Conservation (phyloP, 345 rosid genomes). For the Pugionium cornutum region DNA sequence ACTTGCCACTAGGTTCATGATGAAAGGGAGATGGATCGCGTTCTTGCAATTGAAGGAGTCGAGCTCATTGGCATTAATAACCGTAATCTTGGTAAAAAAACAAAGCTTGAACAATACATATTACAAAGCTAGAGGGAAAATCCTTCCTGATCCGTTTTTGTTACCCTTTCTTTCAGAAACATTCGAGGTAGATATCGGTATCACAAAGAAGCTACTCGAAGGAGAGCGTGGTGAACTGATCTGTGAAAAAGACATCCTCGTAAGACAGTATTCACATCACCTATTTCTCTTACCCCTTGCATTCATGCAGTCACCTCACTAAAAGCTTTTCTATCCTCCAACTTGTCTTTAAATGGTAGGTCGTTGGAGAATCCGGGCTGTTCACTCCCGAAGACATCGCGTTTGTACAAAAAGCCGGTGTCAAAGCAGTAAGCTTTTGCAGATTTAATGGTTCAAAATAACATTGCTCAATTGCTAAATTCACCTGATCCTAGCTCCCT, state of each 20-base stretch:
- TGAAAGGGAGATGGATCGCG: constrained; percentile 93
- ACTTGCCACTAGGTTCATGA: constrained; percentile 68
- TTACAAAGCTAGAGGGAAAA: constrained; percentile 7
- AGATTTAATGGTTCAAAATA: not conserved
- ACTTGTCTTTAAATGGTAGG: constrained; percentile 48
- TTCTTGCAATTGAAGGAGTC: constrained; percentile 88
- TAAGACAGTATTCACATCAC: constrained; percentile 42
- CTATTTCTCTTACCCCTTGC: constrained; percentile 1
- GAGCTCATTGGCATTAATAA: constrained; percentile 90
- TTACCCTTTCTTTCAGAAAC: constrained; percentile 53
- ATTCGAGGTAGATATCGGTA: constrained; percentile 82
- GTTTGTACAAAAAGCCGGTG: constrained; percentile 92
- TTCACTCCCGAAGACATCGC: constrained; percentile 82
- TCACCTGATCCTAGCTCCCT: not conserved
- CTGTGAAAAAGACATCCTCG: constrained; percentile 72
- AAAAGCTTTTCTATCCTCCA: not conserved
- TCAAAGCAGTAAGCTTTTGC: constrained; percentile 68
- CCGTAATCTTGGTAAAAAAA: constrained; percentile 71
- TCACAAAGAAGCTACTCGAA: constrained; percentile 81
- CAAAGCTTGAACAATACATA: constrained; percentile 5
- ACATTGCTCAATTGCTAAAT: constrained; percentile 7
- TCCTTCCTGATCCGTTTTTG: constrained; percentile 2
- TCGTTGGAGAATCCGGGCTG: constrained; percentile 89
- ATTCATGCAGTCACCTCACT: not conserved
- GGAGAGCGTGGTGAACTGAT: constrained; percentile 78